These are phyloP conservation scores for Ceratocystis cacaofunesta DNA, from an alignment of 2,329 filamentous ascomycete genomes.

Conservation along the genomic window DNA sequence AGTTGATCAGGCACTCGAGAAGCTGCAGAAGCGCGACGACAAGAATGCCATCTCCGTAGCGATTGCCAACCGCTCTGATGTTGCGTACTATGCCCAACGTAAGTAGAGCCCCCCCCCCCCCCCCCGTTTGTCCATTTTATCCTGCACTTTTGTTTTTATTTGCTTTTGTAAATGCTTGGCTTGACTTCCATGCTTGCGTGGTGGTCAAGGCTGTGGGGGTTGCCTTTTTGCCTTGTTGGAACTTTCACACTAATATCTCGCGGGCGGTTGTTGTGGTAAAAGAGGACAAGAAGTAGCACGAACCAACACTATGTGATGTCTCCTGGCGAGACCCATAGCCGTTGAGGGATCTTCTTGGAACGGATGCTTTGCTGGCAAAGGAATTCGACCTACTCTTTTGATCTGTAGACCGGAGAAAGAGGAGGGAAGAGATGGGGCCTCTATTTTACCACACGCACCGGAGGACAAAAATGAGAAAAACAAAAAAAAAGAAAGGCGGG, in stretches of 20 bases:
- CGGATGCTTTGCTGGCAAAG: neutral
- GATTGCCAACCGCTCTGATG: conserved; percentile 36
- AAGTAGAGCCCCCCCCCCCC: conserved; percentile 17
- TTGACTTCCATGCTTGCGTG: neutral
- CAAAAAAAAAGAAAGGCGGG: neutral
- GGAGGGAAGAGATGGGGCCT: neutral
- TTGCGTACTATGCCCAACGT: conserved; percentile 40
- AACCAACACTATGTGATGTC: neutral
- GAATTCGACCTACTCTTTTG: neutral
- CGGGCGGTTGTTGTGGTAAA: conserved; percentile 6
- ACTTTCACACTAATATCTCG: conserved; percentile 13
- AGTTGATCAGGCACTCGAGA: conserved; percentile 11
- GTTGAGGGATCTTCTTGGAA: neutral
- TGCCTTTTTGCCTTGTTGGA: conserved; percentile 8
- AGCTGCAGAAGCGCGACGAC: conserved; percentile 9
- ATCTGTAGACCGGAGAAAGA: conserved; percentile 5
- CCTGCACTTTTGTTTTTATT: neutral
- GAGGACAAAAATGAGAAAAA: neutral
- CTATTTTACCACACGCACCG: neutral
- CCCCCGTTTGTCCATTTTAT: neutral
- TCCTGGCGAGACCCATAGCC: neutral
- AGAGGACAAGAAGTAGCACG: conserved; percentile 3
- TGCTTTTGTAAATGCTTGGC: neutral
- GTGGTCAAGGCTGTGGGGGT: neutral
- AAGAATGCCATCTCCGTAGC: conserved; percentile 27